phyloP scores from a whole-genome alignment of 2,329 filamentous ascomycete species.

The Aspergillus japonicus region DNA sequence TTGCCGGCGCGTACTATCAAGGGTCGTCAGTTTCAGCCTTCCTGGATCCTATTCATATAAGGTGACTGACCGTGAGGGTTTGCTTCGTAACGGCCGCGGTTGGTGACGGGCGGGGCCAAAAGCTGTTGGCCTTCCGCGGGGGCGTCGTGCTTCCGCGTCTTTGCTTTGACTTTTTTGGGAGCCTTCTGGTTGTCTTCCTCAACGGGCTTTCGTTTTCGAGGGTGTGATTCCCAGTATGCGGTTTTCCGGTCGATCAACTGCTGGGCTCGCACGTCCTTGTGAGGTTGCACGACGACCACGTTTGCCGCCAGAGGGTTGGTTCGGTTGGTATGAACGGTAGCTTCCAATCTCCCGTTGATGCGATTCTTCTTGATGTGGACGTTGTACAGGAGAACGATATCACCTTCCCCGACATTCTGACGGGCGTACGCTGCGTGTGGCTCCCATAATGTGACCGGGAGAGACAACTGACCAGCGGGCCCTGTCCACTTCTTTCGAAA shows the following conservation, averaged over 20 bases:
- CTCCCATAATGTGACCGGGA: slow-evolving; percentile 71
- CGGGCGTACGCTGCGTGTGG: slow-evolving; percentile 63
- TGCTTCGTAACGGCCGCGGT: slow-evolving; percentile 31
- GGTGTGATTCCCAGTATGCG: slow-evolving; percentile 58
- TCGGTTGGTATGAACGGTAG: slow-evolving; percentile 64
- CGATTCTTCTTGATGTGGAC: slow-evolving; percentile 64
- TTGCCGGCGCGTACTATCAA: slow-evolving; percentile 49
- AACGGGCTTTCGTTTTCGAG: slow-evolving; percentile 33
- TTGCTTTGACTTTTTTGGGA: slow-evolving; percentile 37
- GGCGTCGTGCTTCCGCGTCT: slow-evolving; percentile 16
- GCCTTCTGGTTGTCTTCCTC: slow-evolving; percentile 14
- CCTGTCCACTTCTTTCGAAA: slow-evolving; percentile 61
- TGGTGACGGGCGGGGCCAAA: slow-evolving; percentile 16
- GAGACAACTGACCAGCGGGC: slow-evolving; percentile 68
- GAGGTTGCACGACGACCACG: slow-evolving; percentile 54
- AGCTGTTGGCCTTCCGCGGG: slow-evolving; percentile 19
- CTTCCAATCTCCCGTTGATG: slow-evolving; percentile 63
- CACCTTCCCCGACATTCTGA: slow-evolving; percentile 55
- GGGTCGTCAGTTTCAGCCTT: slow-evolving; percentile 9
- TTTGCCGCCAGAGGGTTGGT: slow-evolving; percentile 54
- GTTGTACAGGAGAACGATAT: slow-evolving; percentile 68
- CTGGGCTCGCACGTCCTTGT: slow-evolving; percentile 50
- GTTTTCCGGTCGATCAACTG: slow-evolving; percentile 62
- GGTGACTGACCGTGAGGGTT: slow-evolving; percentile 45
- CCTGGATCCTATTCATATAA: neutral